These are phyloP conservation scores for Paraconiothyrium brasiliense DNA, from an alignment of 2,329 filamentous ascomycete species.

Conservation along the genomic window DNA sequence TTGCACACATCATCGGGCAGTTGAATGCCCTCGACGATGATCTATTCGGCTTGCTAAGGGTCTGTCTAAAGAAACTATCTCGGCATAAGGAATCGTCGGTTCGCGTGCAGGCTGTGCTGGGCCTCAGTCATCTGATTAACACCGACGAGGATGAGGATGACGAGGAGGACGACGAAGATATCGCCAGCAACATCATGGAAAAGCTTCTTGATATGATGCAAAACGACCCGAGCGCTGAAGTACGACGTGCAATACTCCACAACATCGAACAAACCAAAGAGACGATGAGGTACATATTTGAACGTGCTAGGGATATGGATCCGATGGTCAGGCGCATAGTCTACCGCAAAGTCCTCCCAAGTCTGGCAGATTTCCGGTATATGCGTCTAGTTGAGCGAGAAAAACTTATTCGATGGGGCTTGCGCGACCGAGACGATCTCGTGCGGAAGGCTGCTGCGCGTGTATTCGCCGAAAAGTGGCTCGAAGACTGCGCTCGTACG, in stretches of 20 bases:
- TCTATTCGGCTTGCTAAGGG: constrained; percentile 81
- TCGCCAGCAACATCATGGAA: constrained; percentile 75
- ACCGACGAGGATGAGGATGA: constrained; percentile 72
- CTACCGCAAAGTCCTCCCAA: constrained; percentile 86
- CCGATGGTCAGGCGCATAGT: constrained; percentile 82
- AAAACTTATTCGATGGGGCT: constrained; percentile 92
- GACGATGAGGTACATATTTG: constrained; percentile 86
- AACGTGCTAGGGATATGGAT: constrained; percentile 90
- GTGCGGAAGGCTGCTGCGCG: constrained; percentile 91
- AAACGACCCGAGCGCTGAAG: constrained; percentile 93
- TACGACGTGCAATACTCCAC: constrained; percentile 84
- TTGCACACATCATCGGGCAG: constrained; percentile 91
- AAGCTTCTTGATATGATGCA: constrained; percentile 89
- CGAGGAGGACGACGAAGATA: constrained; percentile 73
- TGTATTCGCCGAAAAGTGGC: constrained; percentile 95
- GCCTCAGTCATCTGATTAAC: constrained; percentile 81
- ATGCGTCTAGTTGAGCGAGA: constrained; percentile 93
- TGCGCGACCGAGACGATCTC: constrained; percentile 92
- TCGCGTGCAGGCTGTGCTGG: constrained; percentile 88
- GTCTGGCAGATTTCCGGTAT: constrained; percentile 92
- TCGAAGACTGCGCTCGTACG: constrained; percentile 87
- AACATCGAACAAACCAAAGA: constrained; percentile 88
- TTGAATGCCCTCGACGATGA: constrained; percentile 93
- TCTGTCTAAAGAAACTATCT: constrained; percentile 83
- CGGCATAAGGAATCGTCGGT: constrained; percentile 95